Evolutionary conservation across 192 early-diverging fungal species (phyloP), one percentile per base, ranked within the genome.

Genomic region (Backusella liffmaniae): DNA sequence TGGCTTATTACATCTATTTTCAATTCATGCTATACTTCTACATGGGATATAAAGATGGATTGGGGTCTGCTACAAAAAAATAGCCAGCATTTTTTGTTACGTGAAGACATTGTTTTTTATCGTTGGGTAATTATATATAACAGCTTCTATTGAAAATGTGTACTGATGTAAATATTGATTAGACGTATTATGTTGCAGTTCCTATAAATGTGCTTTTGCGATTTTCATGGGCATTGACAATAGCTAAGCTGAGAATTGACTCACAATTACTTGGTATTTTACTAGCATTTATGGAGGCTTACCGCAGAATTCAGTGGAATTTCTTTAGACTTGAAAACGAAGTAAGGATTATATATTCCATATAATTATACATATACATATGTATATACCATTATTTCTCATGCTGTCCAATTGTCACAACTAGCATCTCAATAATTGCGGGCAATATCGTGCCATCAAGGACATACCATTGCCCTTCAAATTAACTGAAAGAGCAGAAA

Each of bases 251-350:
- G 21, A 42, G 23, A 66, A 16, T 83, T 8, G 29, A 79, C 66
- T 12, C 42, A 15, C 56, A 72, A 42, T 23, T 79, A 21, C 59
- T 80, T 37, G 73, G 39, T 21, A 80, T 83, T 44, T 37, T 80
- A 6, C 7, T 76, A 16, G 82, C 78, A 29, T 16, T 73, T 42
- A 37, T 83, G 53, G 82, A 83, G 70, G 78, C 30, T 0, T 76
- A 62, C 56, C 83, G 89, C 53, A 87, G 94, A 23, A 91, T 90
- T 75, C 85, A 87, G 73, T 95, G 94, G 94, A 94, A 92, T 80
- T 88, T 95, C 53, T 92, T 94, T 79, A 89, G 94, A 1, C 76
- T 95, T 32, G 94, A 95, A 79, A 94, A 94, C 80, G 94, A 93
- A 13, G 73, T 67, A 74, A 66, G 62, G 3, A 10, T 62, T 67